A percentile compares a stretch with the other conserved stretches of the same genome.
These are phyloP conservation scores for Afroboletus lepidellus DNA, from an alignment of 1,284 basidiomycete species.

Conservation along the genomic window DNA sequence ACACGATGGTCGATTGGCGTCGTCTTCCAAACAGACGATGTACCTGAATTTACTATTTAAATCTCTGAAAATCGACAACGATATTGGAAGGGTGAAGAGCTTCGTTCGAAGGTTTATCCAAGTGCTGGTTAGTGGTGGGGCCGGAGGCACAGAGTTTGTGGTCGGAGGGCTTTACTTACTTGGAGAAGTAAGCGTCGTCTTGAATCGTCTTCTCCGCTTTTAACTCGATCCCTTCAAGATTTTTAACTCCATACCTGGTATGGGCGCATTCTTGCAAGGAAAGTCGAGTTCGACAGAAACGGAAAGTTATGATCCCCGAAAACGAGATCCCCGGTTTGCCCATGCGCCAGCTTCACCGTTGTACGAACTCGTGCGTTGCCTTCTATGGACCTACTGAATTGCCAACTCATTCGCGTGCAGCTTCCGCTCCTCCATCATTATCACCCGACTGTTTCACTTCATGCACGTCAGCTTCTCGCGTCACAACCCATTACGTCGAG, in stretches of 20 bases:
- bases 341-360: slow-evolving; percentile 81
- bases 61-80: slow-evolving; percentile 80
- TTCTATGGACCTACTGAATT: neutral
- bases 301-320: slow-evolving; percentile 79
- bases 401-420: slow-evolving; percentile 37
- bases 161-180: slow-evolving; percentile 82
- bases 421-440: slow-evolving; percentile 82
- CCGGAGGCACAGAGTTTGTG: slow-evolving; percentile 84
- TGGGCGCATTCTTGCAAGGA: slow-evolving; percentile 64
- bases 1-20: slow-evolving; percentile 77
- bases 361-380: slow-evolving; percentile 78
- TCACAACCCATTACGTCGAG: slow-evolving; percentile 75
- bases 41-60: slow-evolving; percentile 97
- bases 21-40: slow-evolving; percentile 94
- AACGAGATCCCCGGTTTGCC: slow-evolving; percentile 90
- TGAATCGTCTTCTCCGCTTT: neutral
- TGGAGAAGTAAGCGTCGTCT: slow-evolving; percentile 55
- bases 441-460: slow-evolving; percentile 85
- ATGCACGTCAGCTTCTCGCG: slow-evolving; percentile 79
- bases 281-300: slow-evolving; percentile 36
- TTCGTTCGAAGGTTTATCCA: slow-evolving; percentile 89
- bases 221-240: slow-evolving; percentile 47
- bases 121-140: slow-evolving; percentile 66
- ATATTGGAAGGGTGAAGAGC: slow-evolving; percentile 69
- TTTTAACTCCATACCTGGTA: slow-evolving; percentile 70